Conservation (phyloP, 345 rosid species). For the Citrus medica region DNA sequence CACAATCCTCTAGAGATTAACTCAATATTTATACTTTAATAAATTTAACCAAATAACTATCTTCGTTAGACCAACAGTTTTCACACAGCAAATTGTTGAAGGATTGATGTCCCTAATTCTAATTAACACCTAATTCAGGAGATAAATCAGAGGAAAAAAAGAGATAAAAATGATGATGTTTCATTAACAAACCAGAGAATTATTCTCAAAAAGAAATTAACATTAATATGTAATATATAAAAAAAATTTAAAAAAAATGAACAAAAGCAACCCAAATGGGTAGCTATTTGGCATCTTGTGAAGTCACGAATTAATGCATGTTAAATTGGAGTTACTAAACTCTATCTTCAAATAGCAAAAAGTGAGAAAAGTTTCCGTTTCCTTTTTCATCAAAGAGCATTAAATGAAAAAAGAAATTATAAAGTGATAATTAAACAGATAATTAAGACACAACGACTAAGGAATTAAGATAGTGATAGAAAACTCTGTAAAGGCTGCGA, state of each 20-base stretch:
- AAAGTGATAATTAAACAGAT: background rate
- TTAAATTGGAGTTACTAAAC: background rate
- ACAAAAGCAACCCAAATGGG: background rate
- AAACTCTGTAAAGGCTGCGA: constrained; percentile 28
- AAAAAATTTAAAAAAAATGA: no score
- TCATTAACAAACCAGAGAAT: no score
- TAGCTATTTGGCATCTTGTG: constrained; percentile 12
- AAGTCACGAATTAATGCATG: background rate
- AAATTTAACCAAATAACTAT: no score
- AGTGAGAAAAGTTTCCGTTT: constrained; percentile 2
- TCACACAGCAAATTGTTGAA: no score
- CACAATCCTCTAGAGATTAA: no score
- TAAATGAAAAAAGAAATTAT: background rate
- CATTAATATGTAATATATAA: background rate
- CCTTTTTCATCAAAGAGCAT: constrained; percentile 12
- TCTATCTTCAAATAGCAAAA: constrained; percentile 9
- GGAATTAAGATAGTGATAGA: constrained; percentile 18
- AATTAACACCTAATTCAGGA: no score
- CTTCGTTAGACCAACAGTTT: no score
- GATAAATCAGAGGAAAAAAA: no score
- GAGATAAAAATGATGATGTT: no score
- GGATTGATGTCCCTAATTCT: no score
- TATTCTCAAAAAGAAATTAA: no score
- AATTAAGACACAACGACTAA: constrained; percentile 11
- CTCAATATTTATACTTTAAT: no score